Percentiles rank a stretch among this genome's conserved stretches.
These are phyloP conservation scores for Verticillium tricorpus DNA, from an alignment of 2,329 filamentous ascomycete species.

Conservation along the genomic window DNA sequence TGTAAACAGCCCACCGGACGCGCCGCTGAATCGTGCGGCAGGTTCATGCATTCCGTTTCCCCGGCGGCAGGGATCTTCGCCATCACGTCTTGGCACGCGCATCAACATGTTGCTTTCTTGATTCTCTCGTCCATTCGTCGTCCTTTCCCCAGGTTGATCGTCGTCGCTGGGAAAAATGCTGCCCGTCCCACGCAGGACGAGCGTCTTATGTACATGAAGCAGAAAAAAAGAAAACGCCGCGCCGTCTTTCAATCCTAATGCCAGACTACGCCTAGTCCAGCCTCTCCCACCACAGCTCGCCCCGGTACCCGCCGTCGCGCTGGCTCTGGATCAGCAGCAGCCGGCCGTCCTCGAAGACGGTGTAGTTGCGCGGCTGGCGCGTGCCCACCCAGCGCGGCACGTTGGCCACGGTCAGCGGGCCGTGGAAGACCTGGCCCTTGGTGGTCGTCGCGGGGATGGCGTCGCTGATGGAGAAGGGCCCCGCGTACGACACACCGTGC, in stretches of 20 bases:
- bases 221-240: too few relatives aligned
- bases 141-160: background rate
- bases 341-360: slow-evolving; percentile 8
- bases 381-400: slow-evolving; percentile 20
- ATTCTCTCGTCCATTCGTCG: background rate
- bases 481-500: slow-evolving; percentile 20
- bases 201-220: too few relatives aligned
- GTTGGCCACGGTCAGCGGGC: slow-evolving; percentile 18
- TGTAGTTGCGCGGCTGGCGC: slow-evolving; percentile 15
- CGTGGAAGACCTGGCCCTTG: slow-evolving; percentile 21
- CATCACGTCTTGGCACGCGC: background rate
- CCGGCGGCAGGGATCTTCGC: background rate
- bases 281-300: slow-evolving; percentile 13
- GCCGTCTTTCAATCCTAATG: too few relatives aligned
- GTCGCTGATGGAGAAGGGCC: slow-evolving; percentile 17
- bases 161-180: background rate
- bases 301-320: slow-evolving; percentile 7
- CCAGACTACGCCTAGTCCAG: slow-evolving; percentile 2
- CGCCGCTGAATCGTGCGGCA: background rate
- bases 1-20: background rate
- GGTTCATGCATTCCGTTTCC: background rate
- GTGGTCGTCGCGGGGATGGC: slow-evolving; percentile 12
- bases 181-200: background rate
- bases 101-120: background rate
- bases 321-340: slow-evolving; percentile 8